Evolutionary conservation across 1,284 basidiomycete genomes (phyloP).

Genomic region (Melampsora abietis-canadensis): DNA sequence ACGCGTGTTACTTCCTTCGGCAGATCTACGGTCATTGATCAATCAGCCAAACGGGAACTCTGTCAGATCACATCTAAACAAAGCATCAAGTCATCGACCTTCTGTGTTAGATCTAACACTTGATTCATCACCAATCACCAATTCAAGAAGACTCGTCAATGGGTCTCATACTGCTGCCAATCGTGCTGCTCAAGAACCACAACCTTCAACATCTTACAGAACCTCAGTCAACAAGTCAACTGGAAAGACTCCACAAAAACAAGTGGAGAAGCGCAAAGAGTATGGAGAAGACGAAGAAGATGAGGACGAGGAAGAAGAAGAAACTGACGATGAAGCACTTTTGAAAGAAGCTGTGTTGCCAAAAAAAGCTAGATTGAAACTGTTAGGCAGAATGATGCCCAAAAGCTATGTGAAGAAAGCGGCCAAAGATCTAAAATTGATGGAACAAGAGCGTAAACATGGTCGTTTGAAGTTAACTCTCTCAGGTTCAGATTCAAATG

Average conservation of each 20-base stretch:
- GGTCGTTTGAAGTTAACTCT: neutral
- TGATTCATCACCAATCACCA: neutral
- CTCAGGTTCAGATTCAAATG: neutral
- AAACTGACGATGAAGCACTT: slow-evolving; percentile 10
- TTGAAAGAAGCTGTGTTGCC: neutral
- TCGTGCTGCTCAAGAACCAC: neutral
- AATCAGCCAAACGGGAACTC: neutral
- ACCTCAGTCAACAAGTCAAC: neutral
- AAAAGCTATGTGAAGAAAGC: slow-evolving; percentile 36
- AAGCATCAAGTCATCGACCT: neutral
- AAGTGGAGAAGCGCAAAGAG: neutral
- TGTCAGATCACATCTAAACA: neutral
- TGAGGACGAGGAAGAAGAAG: neutral
- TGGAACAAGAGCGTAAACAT: slow-evolving; percentile 20
- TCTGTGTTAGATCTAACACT: neutral
- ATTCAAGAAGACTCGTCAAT: neutral
- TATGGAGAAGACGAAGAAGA: neutral
- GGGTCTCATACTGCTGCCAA: neutral
- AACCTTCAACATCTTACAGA: neutral
- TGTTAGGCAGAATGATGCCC: slow-evolving; percentile 42
- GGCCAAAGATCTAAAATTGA: slow-evolving; percentile 32
- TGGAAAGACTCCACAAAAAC: neutral
- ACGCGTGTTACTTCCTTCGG: neutral
- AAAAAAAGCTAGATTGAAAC: neutral
- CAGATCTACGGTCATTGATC: neutral